Evolutionary conservation across 495 filamentous ascomycete genomes (phyloP).

Genomic region (Penicillium dipodomyicola): DNA sequence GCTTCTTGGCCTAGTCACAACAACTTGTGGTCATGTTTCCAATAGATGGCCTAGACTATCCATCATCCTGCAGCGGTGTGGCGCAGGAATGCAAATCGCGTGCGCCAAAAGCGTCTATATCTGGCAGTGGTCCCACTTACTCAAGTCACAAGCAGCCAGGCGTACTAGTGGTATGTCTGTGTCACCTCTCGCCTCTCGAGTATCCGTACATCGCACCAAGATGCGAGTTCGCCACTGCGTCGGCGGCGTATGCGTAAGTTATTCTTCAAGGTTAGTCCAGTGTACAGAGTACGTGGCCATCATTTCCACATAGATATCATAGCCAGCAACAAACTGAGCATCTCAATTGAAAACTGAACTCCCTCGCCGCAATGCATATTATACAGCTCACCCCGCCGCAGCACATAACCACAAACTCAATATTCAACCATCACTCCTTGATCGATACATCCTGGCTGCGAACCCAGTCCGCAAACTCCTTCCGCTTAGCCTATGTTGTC

Average conservation of each 20-base stretch:
- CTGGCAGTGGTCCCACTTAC: background rate
- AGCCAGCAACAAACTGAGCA: constrained; percentile 1
- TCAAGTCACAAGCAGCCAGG: background rate
- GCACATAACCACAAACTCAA: constrained; percentile 1
- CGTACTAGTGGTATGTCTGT: background rate
- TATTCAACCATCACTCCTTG: constrained; percentile 23
- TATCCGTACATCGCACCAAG: background rate
- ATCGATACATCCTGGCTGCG: constrained; percentile 39
- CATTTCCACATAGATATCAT: background rate
- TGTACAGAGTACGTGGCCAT: background rate
- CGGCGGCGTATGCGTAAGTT: background rate
- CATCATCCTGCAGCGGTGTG: constrained; percentile 3
- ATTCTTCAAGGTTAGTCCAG: background rate
- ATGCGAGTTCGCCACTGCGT: background rate
- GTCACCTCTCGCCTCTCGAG: background rate
- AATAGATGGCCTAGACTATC: background rate
- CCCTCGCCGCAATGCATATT: constrained; percentile 25
- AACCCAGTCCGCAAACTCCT: constrained; percentile 75
- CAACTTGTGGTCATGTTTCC: background rate
- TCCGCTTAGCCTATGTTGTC: constrained; percentile 61
- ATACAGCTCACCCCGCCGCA: constrained; percentile 18
- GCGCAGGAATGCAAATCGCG: constrained; percentile 2
- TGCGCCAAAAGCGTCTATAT: constrained; percentile 2
- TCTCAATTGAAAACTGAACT: constrained; percentile 12
- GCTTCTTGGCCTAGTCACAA: background rate